Conservation (phyloP, 805 yeast species). For the Pichia pseudocactophila region DNA sequence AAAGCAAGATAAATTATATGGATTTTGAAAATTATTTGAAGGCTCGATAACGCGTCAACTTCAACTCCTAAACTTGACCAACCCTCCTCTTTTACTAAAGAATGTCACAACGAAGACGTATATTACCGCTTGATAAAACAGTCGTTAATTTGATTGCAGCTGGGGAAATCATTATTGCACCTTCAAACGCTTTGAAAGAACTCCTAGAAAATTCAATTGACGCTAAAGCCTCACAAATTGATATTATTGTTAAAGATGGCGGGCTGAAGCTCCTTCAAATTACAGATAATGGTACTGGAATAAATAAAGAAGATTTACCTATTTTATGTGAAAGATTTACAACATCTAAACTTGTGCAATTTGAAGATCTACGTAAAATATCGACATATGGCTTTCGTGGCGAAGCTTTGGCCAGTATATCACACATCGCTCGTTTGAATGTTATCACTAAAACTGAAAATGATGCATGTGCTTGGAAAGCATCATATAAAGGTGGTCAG, state of each 20-base stretch:
- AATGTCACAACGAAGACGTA: slow-evolving; percentile 8
- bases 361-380: slow-evolving; percentile 65
- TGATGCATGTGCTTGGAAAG: slow-evolving; percentile 61
- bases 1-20: too few species aligned
- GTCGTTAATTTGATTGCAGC: slow-evolving; percentile 94
- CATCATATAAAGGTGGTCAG: slow-evolving; percentile 60
- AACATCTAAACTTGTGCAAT: slow-evolving; percentile 69
- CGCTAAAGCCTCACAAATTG: slow-evolving; percentile 68
- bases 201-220: slow-evolving; percentile 88
- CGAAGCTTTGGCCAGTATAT: slow-evolving; percentile 90
- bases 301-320: slow-evolving; percentile 58
- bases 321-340: slow-evolving; percentile 88
- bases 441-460: slow-evolving; percentile 64
- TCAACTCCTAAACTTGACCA: too few species aligned
- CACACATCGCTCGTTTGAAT: slow-evolving; percentile 76
- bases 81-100: not conserved
- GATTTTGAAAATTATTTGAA: too few species aligned
- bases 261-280: slow-evolving; percentile 82
- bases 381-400: slow-evolving; percentile 92
- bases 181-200: slow-evolving; percentile 91
- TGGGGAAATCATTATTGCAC: slow-evolving; percentile 91
- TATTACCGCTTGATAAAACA: slow-evolving; percentile 42
- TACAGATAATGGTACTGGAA: slow-evolving; percentile 85
- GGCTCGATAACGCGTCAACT: too few species aligned
- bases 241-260: slow-evolving; percentile 81